A percentile compares a stretch with the other conserved stretches of the same genome.
Evolutionary conservation across 495 filamentous ascomycete species (phyloP).

Genomic region (Trichoderma asperelloides): DNA sequence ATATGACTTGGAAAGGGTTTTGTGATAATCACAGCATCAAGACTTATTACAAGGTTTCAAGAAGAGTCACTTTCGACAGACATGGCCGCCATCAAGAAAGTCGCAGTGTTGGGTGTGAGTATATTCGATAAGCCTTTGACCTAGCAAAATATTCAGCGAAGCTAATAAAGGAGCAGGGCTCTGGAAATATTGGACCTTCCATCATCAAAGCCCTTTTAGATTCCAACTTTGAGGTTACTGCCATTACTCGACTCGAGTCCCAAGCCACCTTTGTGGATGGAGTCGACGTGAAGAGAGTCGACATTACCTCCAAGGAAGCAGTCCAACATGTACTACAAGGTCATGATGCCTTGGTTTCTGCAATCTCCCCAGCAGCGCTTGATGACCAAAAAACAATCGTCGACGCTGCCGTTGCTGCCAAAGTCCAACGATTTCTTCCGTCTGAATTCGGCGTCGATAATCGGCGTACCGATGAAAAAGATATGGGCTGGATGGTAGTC

Average conservation of each 20-base stretch:
- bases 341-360: constrained; percentile 46
- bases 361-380: constrained; percentile 27
- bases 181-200: constrained; percentile 43
- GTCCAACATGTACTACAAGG: constrained; percentile 39
- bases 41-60: background rate
- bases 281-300: constrained; percentile 38
- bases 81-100: constrained; percentile 37
- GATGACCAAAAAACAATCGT: constrained; percentile 39
- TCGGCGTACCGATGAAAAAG: constrained; percentile 20
- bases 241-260: constrained; percentile 39
- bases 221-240: constrained; percentile 46
- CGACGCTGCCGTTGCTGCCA: constrained; percentile 47
- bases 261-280: constrained; percentile 24
- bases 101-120: constrained; percentile 40
- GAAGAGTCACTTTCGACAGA: background rate
- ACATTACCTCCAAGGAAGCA: constrained; percentile 43
- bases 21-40: background rate
- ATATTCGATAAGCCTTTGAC: background rate
- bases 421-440: constrained; percentile 49
- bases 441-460: constrained; percentile 51
- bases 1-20: too few species aligned
- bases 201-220: constrained; percentile 43
- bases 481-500: constrained; percentile 34
- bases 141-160: background rate
- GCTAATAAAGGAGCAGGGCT: constrained; percentile 29